Percentiles rank a stretch among this genome's conserved stretches.
phyloP scores from a whole-genome alignment of 2,329 filamentous ascomycete genomes.

The Fusarium illudens region DNA sequence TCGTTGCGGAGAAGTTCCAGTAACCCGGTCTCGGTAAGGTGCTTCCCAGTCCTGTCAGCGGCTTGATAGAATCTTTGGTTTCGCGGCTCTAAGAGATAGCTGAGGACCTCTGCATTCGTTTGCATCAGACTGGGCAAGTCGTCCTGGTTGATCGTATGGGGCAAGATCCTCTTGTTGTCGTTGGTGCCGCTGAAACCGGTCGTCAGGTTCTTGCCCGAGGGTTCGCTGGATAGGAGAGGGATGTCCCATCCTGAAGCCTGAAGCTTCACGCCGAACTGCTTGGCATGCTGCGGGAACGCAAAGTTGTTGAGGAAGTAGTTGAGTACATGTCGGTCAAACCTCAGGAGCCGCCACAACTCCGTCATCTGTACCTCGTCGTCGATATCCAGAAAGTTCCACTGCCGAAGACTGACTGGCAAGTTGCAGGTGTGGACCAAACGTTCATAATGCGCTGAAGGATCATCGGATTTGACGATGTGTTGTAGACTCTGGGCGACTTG shows the following conservation, averaged over 20 bases:
- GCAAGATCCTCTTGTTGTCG: slow-evolving; percentile 67
- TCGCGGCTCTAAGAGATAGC: slow-evolving; percentile 61
- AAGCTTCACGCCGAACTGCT: slow-evolving; percentile 70
- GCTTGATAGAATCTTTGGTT: slow-evolving; percentile 56
- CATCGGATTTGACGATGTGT: slow-evolving; percentile 62
- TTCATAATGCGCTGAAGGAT: slow-evolving; percentile 65
- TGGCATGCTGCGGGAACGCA: slow-evolving; percentile 71
- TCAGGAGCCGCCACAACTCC: slow-evolving; percentile 60
- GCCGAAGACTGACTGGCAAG: slow-evolving; percentile 56
- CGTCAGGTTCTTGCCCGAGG: slow-evolving; percentile 48
- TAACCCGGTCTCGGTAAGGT: slow-evolving; percentile 43
- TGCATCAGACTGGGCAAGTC: slow-evolving; percentile 65
- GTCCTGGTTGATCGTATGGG: slow-evolving; percentile 67
- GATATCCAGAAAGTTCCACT: slow-evolving; percentile 67
- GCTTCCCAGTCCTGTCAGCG: slow-evolving; percentile 45
- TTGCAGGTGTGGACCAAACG: slow-evolving; percentile 53
- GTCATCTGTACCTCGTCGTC: slow-evolving; percentile 62
- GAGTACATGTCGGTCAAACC: slow-evolving; percentile 56
- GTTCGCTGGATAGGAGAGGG: slow-evolving; percentile 50
- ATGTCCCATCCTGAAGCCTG: slow-evolving; percentile 75
- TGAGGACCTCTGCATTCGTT: slow-evolving; percentile 71
- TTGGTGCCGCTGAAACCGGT: slow-evolving; percentile 80
- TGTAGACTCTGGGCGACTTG: slow-evolving; percentile 62
- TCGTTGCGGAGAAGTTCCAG: background rate
- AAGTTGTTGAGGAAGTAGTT: slow-evolving; percentile 70